Evolutionary conservation across 768 basidiomycete genomes (phyloP), one percentile per base, ranked within the genome.

Genomic region (Mycena vitilis): DNA sequence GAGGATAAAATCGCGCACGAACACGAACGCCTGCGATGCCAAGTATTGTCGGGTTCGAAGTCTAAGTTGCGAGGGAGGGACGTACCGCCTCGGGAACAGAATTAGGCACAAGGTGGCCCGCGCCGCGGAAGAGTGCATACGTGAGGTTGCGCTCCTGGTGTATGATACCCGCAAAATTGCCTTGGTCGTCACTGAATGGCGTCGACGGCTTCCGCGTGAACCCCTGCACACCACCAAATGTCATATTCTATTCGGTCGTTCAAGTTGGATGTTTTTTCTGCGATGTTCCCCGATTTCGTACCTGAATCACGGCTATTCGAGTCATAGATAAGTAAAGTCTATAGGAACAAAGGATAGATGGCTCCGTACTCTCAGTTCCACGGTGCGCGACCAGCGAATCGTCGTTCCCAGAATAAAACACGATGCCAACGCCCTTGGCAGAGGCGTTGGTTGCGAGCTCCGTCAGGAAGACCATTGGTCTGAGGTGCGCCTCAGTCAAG

Each of bases 151-250:
- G 83, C 73, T 88, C 87, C 72, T 86, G 85, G 69, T 87, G 87
- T 2, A 87, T 77, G 44, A 87, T 82, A 0, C 87, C 87, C 0
- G 80, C 83, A 55, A 81, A 78, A 38, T 80, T 76, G 8, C 83
- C 83, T 5, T 76, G 70, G 57, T 86, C 84, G 30, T 85, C 82
- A 53, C 74, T 78, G 82, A 84, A 88, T 0, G 85, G 78, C 0
- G 87, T 87, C 5, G 81, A 76, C 0, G 87, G 87, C 53, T 78
- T 73, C 45, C 80, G 78, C 5, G 82, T 82, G 74, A 88, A 88
- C n/a, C 87, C 87, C 72, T 81, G 84, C 25, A 84, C 82, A 3
- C 85, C 87, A 11, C 84, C 86, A 55, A 87, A 88, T 0, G 87
- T 86, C 56, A 85, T 86, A 64, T 88, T 88, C 87, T 87, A 30